Evolutionary conservation across 345 rosid species (phyloP).

Genomic region (Aquilaria yunnanensis): DNA sequence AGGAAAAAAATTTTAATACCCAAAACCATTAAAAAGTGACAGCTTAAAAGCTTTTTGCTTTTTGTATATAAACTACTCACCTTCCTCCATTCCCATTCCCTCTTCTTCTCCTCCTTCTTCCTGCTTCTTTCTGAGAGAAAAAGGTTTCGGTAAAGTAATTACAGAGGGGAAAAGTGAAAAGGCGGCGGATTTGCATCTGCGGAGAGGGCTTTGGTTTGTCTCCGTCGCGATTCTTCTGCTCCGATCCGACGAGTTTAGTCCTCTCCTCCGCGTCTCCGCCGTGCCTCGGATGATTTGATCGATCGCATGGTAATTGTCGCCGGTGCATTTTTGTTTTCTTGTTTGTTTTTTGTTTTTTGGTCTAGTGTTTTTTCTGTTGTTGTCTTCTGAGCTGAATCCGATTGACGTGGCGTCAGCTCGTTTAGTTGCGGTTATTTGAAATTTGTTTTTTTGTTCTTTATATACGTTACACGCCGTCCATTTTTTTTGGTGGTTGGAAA

Average conservation of each 20-base stretch:
- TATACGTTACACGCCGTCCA: not conserved
- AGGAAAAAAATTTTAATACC: not conserved
- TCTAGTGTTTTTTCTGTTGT: not conserved
- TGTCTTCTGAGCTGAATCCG: not conserved
- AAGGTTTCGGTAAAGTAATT: not conserved
- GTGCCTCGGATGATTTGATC: slow-evolving; percentile 3
- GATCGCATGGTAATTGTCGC: slow-evolving; percentile 3
- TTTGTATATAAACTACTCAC: slow-evolving; percentile 1
- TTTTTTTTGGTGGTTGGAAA: not conserved
- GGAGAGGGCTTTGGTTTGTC: not conserved
- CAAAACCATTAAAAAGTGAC: not conserved
- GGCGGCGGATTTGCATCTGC: not conserved
- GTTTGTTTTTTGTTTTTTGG: not conserved
- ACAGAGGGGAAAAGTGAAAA: not conserved
- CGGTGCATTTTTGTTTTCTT: not conserved
- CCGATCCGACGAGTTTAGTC: not conserved
- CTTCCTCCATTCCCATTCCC: not conserved
- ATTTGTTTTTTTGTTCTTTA: not conserved
- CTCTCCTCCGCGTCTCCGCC: not conserved
- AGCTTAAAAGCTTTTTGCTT: slow-evolving; percentile 3
- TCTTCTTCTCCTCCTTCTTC: not conserved
- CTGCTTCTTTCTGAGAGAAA: not conserved
- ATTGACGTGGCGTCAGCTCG: not conserved
- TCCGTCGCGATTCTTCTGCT: not conserved
- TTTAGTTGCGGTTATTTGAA: not conserved